Percentiles rank a stretch among this genome's conserved stretches.
phyloP scores from a whole-genome alignment of 75 land plant genomes.

The Pinus taeda region DNA sequence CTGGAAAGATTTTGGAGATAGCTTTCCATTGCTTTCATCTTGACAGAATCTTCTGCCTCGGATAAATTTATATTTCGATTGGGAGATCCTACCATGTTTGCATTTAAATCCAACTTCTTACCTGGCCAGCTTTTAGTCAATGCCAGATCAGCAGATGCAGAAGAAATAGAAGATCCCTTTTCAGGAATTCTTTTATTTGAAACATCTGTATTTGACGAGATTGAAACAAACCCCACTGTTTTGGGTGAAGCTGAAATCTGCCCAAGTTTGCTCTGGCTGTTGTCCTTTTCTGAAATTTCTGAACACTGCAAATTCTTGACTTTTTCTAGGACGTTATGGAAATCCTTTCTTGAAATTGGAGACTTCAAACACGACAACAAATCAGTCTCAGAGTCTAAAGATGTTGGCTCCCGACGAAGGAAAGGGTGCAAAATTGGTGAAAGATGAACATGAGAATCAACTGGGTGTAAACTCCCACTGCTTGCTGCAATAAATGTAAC shows the following conservation, averaged over 20 bases:
- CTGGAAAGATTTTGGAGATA: constrained; percentile 46
- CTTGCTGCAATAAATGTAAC: constrained; percentile 81
- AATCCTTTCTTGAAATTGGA: constrained; percentile 74
- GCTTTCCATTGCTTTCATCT: constrained; percentile 63
- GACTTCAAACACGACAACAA: constrained; percentile 86
- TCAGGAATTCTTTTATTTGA: constrained; percentile 12
- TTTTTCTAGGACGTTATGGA: constrained; percentile 71
- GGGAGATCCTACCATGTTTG: constrained; percentile 5
- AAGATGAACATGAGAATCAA: constrained; percentile 87
- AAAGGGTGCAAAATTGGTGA: constrained; percentile 81
- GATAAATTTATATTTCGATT: constrained; percentile 8
- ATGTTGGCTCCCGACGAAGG: constrained; percentile 84
- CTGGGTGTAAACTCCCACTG: constrained; percentile 77
- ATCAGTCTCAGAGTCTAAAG: constrained; percentile 66
- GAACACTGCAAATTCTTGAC: constrained; percentile 31
- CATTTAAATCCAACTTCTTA: constrained; percentile 18
- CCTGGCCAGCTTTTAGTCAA: constrained; percentile 22
- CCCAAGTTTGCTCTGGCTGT: constrained; percentile 69
- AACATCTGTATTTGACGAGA: constrained; percentile 27
- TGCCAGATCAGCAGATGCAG: constrained; percentile 14
- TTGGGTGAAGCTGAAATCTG: constrained; percentile 35
- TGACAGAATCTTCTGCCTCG: constrained; percentile 41
- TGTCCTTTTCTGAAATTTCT: constrained; percentile 49
- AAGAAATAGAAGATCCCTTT: not conserved
- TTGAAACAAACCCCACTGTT: constrained; percentile 7